These are phyloP conservation scores for Odontarrhena argentea DNA, from an alignment of 345 rosid species.

Conservation along the genomic window DNA sequence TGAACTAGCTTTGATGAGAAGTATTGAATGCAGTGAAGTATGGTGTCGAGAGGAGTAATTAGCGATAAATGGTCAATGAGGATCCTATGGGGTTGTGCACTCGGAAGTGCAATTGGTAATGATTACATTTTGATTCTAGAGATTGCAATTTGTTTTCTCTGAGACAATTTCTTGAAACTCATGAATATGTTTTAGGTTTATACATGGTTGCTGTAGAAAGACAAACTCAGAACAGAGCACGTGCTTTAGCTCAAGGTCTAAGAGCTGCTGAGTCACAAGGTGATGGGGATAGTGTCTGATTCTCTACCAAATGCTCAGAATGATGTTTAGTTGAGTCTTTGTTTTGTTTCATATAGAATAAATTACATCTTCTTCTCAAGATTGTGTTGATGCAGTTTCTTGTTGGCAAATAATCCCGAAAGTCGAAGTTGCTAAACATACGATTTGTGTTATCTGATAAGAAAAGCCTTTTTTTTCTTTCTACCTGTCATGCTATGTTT, in stretches of 20 bases:
- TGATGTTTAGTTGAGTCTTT: conserved; percentile 24
- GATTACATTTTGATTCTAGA: background rate
- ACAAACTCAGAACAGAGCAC: conserved; percentile 69
- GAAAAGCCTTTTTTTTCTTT: background rate
- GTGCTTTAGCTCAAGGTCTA: conserved; percentile 64
- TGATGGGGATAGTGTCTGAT: conserved; percentile 46
- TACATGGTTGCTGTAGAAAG: conserved; percentile 85
- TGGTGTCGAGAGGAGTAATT: conserved; percentile 55
- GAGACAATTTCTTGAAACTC: background rate
- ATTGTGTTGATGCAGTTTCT: conserved; percentile 31
- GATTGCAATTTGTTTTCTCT: background rate
- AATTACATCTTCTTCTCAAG: background rate
- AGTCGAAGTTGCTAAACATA: conserved; percentile 38
- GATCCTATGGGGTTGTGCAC: conserved; percentile 71
- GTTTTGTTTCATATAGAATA: conserved; percentile 7
- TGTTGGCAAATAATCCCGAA: conserved; percentile 30
- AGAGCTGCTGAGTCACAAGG: conserved; percentile 58
- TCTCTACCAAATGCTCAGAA: background rate
- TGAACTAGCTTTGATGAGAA: conserved; percentile 10
- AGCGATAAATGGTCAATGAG: conserved; percentile 79
- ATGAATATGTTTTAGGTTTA: conserved; percentile 49
- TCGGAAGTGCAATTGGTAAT: conserved; percentile 71
- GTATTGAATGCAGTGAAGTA: conserved; percentile 12
- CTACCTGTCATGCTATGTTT: conserved; percentile 34
- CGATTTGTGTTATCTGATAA: conserved; percentile 23